Conservation (phyloP, 1,139 yeast genomes). For the Suzukiozyma palmioleophila region DNA sequence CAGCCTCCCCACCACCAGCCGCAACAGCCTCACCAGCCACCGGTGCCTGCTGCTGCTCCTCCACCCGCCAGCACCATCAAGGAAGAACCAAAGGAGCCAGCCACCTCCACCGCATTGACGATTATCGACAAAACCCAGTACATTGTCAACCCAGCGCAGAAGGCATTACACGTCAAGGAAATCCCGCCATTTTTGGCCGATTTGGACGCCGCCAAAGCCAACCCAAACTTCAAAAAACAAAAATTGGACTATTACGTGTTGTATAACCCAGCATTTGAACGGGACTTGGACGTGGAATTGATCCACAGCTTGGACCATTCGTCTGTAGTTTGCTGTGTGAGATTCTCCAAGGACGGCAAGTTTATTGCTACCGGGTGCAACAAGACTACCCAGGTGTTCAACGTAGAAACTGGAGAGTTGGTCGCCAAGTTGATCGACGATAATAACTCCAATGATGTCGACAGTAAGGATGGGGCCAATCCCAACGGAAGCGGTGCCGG, state of each 20-base stretch:
- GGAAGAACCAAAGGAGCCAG: constrained; percentile 16
- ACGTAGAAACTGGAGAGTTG: constrained; percentile 87
- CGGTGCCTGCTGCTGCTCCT: constrained; percentile 10
- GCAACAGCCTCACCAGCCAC: constrained; percentile 15
- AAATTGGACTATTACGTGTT: constrained; percentile 85
- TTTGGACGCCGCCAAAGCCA: constrained; percentile 73
- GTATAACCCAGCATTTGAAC: constrained; percentile 78
- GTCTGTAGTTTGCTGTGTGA: constrained; percentile 94
- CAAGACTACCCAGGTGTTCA: constrained; percentile 91
- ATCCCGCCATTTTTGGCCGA: constrained; percentile 81
- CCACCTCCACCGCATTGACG: constrained; percentile 32
- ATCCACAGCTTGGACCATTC: constrained; percentile 89
- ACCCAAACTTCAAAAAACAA: constrained; percentile 77
- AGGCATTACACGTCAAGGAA: constrained; percentile 60
- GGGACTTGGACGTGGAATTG: constrained; percentile 74
- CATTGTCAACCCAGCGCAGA: constrained; percentile 39
- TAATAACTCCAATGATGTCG: constrained; percentile 37
- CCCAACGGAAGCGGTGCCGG: constrained; percentile 18
- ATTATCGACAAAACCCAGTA: constrained; percentile 41
- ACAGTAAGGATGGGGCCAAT: constrained; percentile 30
- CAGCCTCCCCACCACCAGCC: constrained; percentile 14
- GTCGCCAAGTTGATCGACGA: constrained; percentile 88
- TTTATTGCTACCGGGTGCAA: constrained; percentile 96
- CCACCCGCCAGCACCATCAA: constrained; percentile 7
- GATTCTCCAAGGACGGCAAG: constrained; percentile 89